Base-by-base conservation (phyloP, 257 asterid species). In the Perilla frutescens region DNA sequence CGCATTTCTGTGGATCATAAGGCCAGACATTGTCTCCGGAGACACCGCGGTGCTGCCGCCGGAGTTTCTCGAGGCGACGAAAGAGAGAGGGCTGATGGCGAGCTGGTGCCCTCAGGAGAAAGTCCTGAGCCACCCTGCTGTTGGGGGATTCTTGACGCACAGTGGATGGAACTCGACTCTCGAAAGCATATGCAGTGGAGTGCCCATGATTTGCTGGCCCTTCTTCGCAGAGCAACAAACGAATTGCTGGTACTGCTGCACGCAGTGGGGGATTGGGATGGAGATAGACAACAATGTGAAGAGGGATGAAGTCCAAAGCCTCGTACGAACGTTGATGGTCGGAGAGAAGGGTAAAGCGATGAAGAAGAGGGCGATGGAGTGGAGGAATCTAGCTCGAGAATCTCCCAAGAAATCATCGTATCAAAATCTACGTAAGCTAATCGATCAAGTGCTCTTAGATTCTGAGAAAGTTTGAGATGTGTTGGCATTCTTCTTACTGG, bases 131-230 rank as follows among this genome's bases (percentile, higher is more conserved):
- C 93, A 87, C 56, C 74, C 90, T 0, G 60, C 90, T 0, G 47
- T 90, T 3, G 89, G 89, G 36, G 96, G 91, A 2, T 90, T 90
- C 31, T 36, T 90, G 44, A 87, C 90, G 39, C 93, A 86, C 36
- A 54, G 68, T 14, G 93, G 93, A 20, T 84, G 94, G 90, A 83
- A 86, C 43, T 73, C 77, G 72, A 73, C 72, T 29, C 64, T 73
- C 1, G 77, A 73, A 3, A 73, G 77, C 36, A 7, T 73, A 7
- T 73, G 66, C 58, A 51, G 47, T 34, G 90, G 91, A 0, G 86
- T 86, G 7, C 87, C 96, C 0, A 84, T 90, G 90, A 62, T 87
- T 0, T 87, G 90, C n/a, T 89, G 91, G 90, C 96, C 93, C 0
- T 86, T 86, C 12, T 87, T 87, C 41, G 85, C 90, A 0, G 96